Base-by-base conservation (phyloP, 805 yeast species). In the Zygotorulaspora danielsina region DNA sequence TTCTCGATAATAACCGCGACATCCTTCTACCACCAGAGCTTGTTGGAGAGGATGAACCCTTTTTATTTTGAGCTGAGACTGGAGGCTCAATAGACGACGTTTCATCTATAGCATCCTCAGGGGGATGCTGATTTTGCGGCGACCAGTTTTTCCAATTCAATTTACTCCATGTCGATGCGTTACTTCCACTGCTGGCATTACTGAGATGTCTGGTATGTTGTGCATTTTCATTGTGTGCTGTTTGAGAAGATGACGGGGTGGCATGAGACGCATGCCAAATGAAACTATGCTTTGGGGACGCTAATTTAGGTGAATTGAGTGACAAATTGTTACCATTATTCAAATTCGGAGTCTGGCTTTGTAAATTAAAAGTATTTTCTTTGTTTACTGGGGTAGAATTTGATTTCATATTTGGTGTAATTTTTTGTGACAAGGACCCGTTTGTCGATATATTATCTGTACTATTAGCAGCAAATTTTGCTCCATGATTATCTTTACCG, bases 1-100 rank as follows among this genome's bases (percentile, higher is more conserved):
- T 50, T 40, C 49, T 53, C 6, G 63, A 55, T 7, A 56, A 37
- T 13, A 56, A 39, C 24, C 48, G 48, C 11, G 61, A 54, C 54
- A 57, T 48, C 25, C 56, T 47, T 25, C 60, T 46, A 4, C 57
- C 53, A 11, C 46, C 34, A 8, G 41, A 37, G 38, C 43, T 46
- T 8, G 34, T 34, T 3, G 45, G 45, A 19, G 46, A 36, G 5
- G 42, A 25, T 4, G 29, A 41, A 33, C 13, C 37, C 38, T 32
- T 32, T 18, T 17, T 24, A 41, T 21, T 45, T 33, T 20, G 50
- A 35, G 19, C 33, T 16, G 30, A 22, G 26, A 35, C 19, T 13
- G 38, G 29, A 16, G 43, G 30, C 25, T 30, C 29, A 19, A 24
- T 13, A 25, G 38, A 32, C 19, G 36, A 19, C 10, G 33, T 19